Evolutionary conservation across 192 early-diverging fungal species (phyloP), one percentile per base, ranked within the genome.

Genomic region (Linnemannia exigua): DNA sequence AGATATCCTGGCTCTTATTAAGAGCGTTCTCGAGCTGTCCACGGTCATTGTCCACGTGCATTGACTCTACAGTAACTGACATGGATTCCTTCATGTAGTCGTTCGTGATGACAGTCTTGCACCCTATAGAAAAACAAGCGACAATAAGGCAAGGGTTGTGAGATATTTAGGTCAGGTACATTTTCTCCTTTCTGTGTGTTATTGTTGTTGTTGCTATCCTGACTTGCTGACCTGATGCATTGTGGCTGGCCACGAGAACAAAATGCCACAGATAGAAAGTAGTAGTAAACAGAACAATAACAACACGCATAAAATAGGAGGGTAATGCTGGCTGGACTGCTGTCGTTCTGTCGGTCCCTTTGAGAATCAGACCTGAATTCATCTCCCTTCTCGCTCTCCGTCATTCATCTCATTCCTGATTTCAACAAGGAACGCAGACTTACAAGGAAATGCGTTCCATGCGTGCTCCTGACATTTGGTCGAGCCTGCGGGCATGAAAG

Each of bases 391-490:
- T 66, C 5, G 22, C 25, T 17, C 37, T 47, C 25, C 9, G 41
- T 9, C 3, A 44, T 44, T 44, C 41, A 9, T 6, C 9, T 44
- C 35, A 35, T 47, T 25, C 52, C 51, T 74, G 33, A 35, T 17
- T 47, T 25, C 58, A 28, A 33, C 19, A 16, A 35, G 15, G 46
- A 44, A 28, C 19, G 35, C 14, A 2, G 41, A 75, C 83, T 75
- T 79, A 87, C 93, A 92, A 11, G 95, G 95, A 73, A 95, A 96
- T 63, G 93, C 95, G 83, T 96, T 96, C 95, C 95, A 96, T 63
- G 95, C 95, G 84, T 93, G 93, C 77, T 96, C 95, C 83, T 95
- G 93, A 47, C 95, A 88, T 69, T 93, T 91, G 74, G 95, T 89
- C 6, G 94, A 87, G 8, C 91, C 93, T 70, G 90, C 88, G 25